A percentile compares a stretch with the other conserved stretches of the same genome.
phyloP scores from a whole-genome alignment of 257 asterid genomes.

The Scutellaria galericulata region DNA sequence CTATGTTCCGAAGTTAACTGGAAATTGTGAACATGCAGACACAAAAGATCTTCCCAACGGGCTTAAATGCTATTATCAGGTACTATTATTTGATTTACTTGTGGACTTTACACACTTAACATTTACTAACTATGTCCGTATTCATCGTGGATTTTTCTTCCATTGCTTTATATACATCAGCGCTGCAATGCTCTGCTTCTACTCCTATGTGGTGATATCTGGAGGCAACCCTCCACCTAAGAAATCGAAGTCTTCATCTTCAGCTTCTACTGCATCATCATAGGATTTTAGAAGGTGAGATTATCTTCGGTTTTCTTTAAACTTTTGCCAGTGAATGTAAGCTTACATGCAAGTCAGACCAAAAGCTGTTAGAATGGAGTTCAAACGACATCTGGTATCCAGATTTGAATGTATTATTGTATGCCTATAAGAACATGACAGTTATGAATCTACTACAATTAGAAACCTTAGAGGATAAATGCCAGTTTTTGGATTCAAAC shows the following conservation, averaged over 20 bases:
- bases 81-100: constrained; percentile 30
- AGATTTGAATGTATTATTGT: too few species aligned
- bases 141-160: background rate
- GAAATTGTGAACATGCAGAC: constrained; percentile 47
- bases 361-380: background rate
- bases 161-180: constrained; percentile 40
- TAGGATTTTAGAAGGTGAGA: constrained; percentile 30
- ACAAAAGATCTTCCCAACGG: constrained; percentile 64
- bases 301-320: background rate
- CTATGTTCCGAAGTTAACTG: constrained; percentile 6
- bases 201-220: constrained; percentile 75
- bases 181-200: constrained; percentile 92
- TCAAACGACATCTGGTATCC: too few species aligned
- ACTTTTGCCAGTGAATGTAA: constrained; percentile 23
- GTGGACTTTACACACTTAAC: background rate
- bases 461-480: constrained; percentile 15
- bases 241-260: constrained; percentile 47
- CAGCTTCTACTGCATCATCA: constrained; percentile 33
- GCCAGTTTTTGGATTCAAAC: background rate
- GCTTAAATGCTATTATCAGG: constrained; percentile 72
- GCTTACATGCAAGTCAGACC: background rate
- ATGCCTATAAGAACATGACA: background rate
- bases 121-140: constrained; percentile 9
- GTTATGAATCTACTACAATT: constrained; percentile 1
- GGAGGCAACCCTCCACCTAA: constrained; percentile 79